A percentile compares a stretch with the other conserved stretches of the same genome.
phyloP scores from a whole-genome alignment of 1,284 basidiomycete genomes.

The Pascua sp. region DNA sequence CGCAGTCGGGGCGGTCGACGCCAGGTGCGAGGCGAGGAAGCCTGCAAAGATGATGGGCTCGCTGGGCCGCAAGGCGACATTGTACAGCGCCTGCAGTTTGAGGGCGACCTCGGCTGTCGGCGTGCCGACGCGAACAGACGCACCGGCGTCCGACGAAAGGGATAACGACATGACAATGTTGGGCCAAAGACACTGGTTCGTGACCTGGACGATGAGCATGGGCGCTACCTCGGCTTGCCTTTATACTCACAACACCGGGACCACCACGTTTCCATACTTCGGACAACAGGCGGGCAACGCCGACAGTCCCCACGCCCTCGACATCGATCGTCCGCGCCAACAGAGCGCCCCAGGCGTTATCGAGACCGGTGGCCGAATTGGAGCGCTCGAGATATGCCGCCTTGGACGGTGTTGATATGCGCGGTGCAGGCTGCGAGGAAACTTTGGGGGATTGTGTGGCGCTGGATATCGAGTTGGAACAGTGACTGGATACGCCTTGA shows the following conservation, averaged over 20 bases:
- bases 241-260: slow-evolving; percentile 33
- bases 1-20: slow-evolving; percentile 1
- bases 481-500: neutral
- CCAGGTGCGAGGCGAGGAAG: slow-evolving; percentile 28
- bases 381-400: slow-evolving; percentile 3
- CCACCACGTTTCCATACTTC: slow-evolving; percentile 46
- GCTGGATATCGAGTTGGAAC: neutral
- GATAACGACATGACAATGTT: slow-evolving; percentile 38
- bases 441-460: no score
- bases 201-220: slow-evolving; percentile 25
- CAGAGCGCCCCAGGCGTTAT: slow-evolving; percentile 27
- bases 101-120: slow-evolving; percentile 31
- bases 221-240: neutral
- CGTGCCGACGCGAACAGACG: slow-evolving; percentile 19
- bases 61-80: slow-evolving; percentile 36
- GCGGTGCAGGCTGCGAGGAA: no score
- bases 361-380: neutral
- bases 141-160: slow-evolving; percentile 14
- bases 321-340: slow-evolving; percentile 37
- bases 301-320: slow-evolving; percentile 39
- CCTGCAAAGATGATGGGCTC: slow-evolving; percentile 42
- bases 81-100: slow-evolving; percentile 39
- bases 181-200: slow-evolving; percentile 36
- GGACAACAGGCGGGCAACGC: slow-evolving; percentile 31
- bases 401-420: neutral